These are phyloP conservation scores for Trichopus zeylanicus DNA, from an alignment of 116 monocot genomes.

Conservation along the genomic window DNA sequence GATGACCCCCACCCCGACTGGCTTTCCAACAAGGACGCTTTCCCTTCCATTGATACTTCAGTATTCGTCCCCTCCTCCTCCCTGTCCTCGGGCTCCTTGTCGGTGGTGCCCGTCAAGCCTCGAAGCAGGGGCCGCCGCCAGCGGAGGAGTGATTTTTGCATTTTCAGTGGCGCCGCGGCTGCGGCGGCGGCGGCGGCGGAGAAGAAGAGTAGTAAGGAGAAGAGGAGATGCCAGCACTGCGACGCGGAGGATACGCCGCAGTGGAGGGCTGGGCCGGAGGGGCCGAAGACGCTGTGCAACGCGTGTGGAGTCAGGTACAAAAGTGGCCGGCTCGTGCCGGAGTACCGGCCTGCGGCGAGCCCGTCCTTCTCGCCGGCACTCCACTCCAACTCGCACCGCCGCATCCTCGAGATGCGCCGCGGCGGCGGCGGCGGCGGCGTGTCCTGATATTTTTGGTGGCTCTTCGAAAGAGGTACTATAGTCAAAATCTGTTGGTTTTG, in stretches of 20 bases:
- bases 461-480: neutral
- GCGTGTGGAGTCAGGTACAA: conserved; percentile 65
- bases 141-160: conserved; percentile 3
- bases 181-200: neutral
- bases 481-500: neutral
- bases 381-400: conserved; percentile 62
- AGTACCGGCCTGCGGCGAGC: conserved; percentile 59
- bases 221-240: conserved; percentile 57
- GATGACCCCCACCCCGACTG: conserved; percentile 50
- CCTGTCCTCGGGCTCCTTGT: neutral
- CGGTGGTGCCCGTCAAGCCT: neutral
- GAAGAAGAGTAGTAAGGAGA: conserved; percentile 8
- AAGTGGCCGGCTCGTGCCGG: conserved; percentile 47
- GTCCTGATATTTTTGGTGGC: neutral
- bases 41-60: conserved; percentile 47
- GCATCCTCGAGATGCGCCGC: conserved; percentile 50
- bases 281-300: conserved; percentile 72
- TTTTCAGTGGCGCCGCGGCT: neutral
- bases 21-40: conserved; percentile 65
- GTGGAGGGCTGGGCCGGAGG: conserved; percentile 69
- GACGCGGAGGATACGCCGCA: conserved; percentile 59
- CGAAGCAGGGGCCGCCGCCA: conserved; percentile 20
- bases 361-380: conserved; percentile 39
- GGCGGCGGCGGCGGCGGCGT: neutral
- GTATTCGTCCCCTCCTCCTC: conserved; percentile 8